A percentile compares a stretch with the other conserved stretches of the same genome.
Conservation (phyloP, 2,329 filamentous ascomycete species). For the Neonectria neomacrospora region DNA sequence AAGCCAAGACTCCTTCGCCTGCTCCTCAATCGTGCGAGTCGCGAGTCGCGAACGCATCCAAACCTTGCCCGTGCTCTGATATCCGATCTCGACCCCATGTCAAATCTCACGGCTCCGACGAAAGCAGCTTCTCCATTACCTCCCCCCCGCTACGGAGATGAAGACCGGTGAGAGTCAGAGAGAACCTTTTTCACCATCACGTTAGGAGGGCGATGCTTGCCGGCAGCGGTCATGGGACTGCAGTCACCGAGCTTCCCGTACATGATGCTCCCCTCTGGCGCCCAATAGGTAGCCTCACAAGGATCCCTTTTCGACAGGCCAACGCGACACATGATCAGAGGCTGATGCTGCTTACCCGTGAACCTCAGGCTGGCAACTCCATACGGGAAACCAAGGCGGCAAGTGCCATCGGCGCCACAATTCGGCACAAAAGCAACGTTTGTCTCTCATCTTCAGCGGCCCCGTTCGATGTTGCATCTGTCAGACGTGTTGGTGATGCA, state of each 20-base stretch:
- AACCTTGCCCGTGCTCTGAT: slow-evolving; percentile 23
- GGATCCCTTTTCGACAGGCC: slow-evolving; percentile 31
- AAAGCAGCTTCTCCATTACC: slow-evolving; percentile 18
- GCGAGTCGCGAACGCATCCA: slow-evolving; percentile 7
- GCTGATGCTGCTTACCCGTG: slow-evolving; percentile 30
- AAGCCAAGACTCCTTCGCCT: neutral
- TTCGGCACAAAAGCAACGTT: slow-evolving; percentile 14
- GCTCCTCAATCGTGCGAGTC: slow-evolving; percentile 2
- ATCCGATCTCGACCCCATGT: slow-evolving; percentile 34
- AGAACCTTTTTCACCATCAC: slow-evolving; percentile 24
- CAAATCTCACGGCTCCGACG: slow-evolving; percentile 29
- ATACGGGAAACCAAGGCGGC: too few species aligned
- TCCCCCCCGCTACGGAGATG: slow-evolving; percentile 30
- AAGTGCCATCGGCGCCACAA: slow-evolving; percentile 12
- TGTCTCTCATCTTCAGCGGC: neutral
- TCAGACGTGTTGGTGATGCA: slow-evolving; percentile 14
- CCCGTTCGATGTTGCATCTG: slow-evolving; percentile 10
- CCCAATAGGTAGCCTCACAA: slow-evolving; percentile 14
- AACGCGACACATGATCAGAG: slow-evolving; percentile 38
- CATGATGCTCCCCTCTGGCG: slow-evolving; percentile 16
- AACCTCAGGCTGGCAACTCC: slow-evolving; percentile 24
- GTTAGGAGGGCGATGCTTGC: slow-evolving; percentile 32
- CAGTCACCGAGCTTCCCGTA: slow-evolving; percentile 10
- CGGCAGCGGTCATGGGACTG: slow-evolving; percentile 15
- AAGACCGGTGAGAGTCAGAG: slow-evolving; percentile 7